phyloP scores from a whole-genome alignment of 352 stramenopile genomes.

The Globisporangium uncinulatum region DNA sequence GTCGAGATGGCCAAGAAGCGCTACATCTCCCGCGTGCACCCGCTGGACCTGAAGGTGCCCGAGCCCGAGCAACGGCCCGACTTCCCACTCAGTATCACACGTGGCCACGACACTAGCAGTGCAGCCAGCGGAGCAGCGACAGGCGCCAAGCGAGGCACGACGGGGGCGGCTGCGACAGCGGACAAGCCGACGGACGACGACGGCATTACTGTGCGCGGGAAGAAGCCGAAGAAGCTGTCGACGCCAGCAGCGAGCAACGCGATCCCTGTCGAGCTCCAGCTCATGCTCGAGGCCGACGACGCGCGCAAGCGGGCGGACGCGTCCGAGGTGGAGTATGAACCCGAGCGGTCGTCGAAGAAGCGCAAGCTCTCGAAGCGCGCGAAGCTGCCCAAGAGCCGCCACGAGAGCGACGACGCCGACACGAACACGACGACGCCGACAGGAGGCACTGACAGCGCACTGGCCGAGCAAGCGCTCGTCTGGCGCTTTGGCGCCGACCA shows the following conservation, averaged over 20 bases:
- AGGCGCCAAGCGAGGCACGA: constrained; percentile 5
- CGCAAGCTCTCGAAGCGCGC: constrained; percentile 69
- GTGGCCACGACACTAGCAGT: constrained; percentile 27
- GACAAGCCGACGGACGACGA: constrained; percentile 30
- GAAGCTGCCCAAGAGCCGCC: constrained; percentile 65
- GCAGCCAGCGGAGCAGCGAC: neutral
- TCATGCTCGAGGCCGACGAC: constrained; percentile 82
- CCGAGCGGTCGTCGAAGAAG: constrained; percentile 45
- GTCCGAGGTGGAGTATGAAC: constrained; percentile 59
- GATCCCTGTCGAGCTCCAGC: constrained; percentile 79
- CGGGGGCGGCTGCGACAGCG: neutral
- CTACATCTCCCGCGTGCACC: constrained; percentile 82
- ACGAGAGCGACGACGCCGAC: constrained; percentile 26
- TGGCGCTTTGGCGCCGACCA: constrained; percentile 79
- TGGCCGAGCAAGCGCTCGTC: constrained; percentile 69
- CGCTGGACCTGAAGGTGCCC: constrained; percentile 67
- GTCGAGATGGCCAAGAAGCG: constrained; percentile 88
- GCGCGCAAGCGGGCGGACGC: constrained; percentile 34
- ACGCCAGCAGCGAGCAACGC: constrained; percentile 24
- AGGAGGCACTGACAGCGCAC: constrained; percentile 6
- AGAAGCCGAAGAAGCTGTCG: constrained; percentile 45
- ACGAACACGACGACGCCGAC: constrained; percentile 12
- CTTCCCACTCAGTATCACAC: constrained; percentile 58
- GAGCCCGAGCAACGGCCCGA: constrained; percentile 54
- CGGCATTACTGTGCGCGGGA: constrained; percentile 68